A percentile compares a stretch with the other conserved stretches of the same genome.
These are phyloP conservation scores for Strigomonas culicis DNA, from an alignment of 208 protist species.

Conservation along the genomic window DNA sequence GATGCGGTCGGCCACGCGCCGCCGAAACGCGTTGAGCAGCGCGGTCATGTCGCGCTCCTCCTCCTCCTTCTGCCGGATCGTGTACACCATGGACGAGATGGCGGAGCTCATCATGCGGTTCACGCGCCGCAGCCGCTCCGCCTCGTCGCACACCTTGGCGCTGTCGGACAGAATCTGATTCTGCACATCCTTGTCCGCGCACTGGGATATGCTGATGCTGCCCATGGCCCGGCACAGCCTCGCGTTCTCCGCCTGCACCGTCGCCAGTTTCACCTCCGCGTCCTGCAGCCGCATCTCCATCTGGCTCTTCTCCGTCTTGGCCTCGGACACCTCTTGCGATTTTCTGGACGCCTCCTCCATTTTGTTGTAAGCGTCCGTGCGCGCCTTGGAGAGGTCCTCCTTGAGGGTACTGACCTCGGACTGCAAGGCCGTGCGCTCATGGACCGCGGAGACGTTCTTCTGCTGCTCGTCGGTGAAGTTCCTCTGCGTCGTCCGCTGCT, in stretches of 20 bases:
- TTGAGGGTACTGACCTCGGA: conserved; percentile 33
- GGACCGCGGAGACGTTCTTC: conserved; percentile 23
- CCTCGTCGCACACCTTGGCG: conserved; percentile 22
- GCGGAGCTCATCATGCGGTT: conserved; percentile 46
- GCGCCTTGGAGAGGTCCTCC: conserved; percentile 38
- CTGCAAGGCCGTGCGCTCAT: conserved; percentile 42
- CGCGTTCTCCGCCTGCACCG: conserved; percentile 50
- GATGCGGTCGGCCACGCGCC: conserved; percentile 54
- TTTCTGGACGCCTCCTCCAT: conserved; percentile 39
- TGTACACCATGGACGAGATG: conserved; percentile 77
- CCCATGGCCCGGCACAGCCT: conserved; percentile 41
- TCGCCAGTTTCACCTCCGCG: conserved; percentile 29
- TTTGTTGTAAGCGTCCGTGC: conserved; percentile 28
- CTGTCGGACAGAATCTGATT: conserved; percentile 24
- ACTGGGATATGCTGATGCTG: conserved; percentile 16
- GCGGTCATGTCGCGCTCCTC: conserved; percentile 69
- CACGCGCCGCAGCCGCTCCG: conserved; percentile 38
- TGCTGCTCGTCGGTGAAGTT: conserved; percentile 40
- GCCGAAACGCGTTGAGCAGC: conserved; percentile 69
- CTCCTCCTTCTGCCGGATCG: conserved; percentile 69
- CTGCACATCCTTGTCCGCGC: conserved; percentile 23
- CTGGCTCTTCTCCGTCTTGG: conserved; percentile 33
- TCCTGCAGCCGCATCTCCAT: conserved; percentile 71
- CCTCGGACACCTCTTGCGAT: conserved; percentile 44
- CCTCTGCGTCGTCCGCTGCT: conserved; percentile 38